phyloP scores from a whole-genome alignment of 1,284 basidiomycete species.

The Ceratobasidium sp. region DNA sequence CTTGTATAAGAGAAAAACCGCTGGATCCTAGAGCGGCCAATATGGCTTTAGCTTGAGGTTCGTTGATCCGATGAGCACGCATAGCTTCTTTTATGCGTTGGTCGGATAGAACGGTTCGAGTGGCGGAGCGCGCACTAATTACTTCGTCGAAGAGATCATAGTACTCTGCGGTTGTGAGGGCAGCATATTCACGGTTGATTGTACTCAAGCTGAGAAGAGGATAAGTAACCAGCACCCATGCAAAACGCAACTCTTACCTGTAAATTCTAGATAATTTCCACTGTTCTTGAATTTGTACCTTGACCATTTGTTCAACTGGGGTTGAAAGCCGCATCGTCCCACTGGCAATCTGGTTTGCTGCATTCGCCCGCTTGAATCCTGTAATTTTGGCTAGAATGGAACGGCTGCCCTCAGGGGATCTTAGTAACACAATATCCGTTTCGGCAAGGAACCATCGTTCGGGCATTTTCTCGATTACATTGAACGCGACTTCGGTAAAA shows the following conservation, averaged over 20 bases:
- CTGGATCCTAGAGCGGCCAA: constrained; percentile 78
- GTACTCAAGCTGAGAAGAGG: constrained; percentile 81
- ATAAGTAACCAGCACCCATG: constrained; percentile 42
- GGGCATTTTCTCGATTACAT: constrained; percentile 69
- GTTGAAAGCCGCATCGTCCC: constrained; percentile 65
- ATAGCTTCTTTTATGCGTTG: constrained; percentile 78
- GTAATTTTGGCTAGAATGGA: constrained; percentile 84
- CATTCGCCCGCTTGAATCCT: constrained; percentile 65
- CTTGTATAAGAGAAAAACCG: constrained; percentile 96
- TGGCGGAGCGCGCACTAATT: constrained; percentile 73
- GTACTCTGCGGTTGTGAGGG: constrained; percentile 85
- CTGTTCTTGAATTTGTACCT: constrained; percentile 70
- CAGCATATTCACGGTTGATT: constrained; percentile 91
- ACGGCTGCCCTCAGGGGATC: constrained; percentile 66
- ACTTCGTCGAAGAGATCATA: constrained; percentile 84
- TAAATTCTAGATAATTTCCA: constrained; percentile 89
- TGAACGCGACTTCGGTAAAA: constrained; percentile 80
- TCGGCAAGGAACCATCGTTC: constrained; percentile 84
- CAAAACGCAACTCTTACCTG: constrained; percentile 67
- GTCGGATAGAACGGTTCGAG: constrained; percentile 64
- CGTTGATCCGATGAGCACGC: constrained; percentile 83
- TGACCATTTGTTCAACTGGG: constrained; percentile 56
- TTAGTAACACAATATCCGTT: constrained; percentile 82
- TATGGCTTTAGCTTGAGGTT: constrained; percentile 95
- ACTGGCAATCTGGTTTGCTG: constrained; percentile 60